phyloP scores from a whole-genome alignment of 2,329 filamentous ascomycete species.

The Penicillium crustosum region DNA sequence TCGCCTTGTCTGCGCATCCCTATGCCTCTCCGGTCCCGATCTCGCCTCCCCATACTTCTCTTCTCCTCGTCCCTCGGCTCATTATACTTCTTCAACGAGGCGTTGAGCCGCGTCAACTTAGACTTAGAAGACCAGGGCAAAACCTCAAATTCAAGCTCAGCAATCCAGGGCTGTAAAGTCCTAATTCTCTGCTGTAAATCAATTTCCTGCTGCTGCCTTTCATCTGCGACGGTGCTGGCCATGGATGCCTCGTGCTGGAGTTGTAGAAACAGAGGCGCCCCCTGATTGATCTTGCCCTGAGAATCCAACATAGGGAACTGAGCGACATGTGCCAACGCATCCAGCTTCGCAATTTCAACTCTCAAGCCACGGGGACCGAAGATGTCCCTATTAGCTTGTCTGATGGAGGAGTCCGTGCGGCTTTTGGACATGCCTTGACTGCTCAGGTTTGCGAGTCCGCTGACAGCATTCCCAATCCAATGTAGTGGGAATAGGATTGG shows the following conservation, averaged over 20 bases:
- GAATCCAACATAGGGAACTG: conserved; percentile 28
- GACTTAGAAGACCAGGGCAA: conserved; percentile 25
- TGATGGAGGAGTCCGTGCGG: conserved; percentile 23
- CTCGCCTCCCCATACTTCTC: neutral
- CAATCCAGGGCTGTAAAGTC: conserved; percentile 29
- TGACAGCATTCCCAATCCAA: conserved; percentile 28
- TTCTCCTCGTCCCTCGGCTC: neutral
- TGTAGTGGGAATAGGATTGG: conserved; percentile 26
- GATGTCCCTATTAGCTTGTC: conserved; percentile 28
- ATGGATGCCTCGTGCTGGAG: conserved; percentile 4
- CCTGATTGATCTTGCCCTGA: conserved; percentile 24
- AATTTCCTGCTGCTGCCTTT: conserved; percentile 10
- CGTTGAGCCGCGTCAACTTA: conserved; percentile 25
- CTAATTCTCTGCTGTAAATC: conserved; percentile 16
- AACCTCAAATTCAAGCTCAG: conserved; percentile 23
- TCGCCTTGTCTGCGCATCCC: neutral
- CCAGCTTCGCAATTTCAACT: conserved; percentile 29
- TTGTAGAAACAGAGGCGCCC: conserved; percentile 19
- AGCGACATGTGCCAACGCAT: conserved; percentile 28
- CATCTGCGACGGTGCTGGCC: neutral
- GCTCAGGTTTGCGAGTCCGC: conserved; percentile 23
- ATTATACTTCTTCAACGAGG: conserved; percentile 26
- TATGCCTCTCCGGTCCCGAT: neutral
- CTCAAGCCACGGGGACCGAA: conserved; percentile 27
- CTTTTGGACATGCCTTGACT: conserved; percentile 25